Evolutionary conservation across 2,329 filamentous ascomycete genomes (phyloP), one percentile per base, ranked within the genome.

Genomic region (Microcera coccophila): DNA sequence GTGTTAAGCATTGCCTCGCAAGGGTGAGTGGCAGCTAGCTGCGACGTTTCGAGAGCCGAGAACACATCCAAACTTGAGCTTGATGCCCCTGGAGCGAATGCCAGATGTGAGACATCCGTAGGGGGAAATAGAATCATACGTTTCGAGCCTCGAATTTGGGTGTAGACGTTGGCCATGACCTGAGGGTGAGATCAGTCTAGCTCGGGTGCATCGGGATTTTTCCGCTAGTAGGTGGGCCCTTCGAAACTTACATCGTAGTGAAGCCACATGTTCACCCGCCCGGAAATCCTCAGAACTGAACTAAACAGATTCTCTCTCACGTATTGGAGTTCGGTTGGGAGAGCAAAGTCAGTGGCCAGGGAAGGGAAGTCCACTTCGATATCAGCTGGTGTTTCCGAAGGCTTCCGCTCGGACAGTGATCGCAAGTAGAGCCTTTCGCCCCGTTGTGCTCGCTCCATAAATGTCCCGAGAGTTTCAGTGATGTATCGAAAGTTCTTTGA

Each of bases 101-200:
- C 75, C 1, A 95, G 73, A 26, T 79, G 68, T 16, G 73, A 72
- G 15, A 93, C 81, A 57, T 95, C 88, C 2, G 74, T 70, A 0
- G 90, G 90, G 1, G 87, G 88, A 61, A 89, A 95, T 2, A 95
- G 73, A 4, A 88, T 65, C 44, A 94, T 73, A 20, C 78, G 76
- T 60, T 93, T 94, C 1, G 76, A 74, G 4, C 90, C 89, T 28
- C 70, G 68, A 39, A 95, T 75, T 60, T 95, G 90, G 57, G 84
- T 89, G 47, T 93, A 84, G 3, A 95, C 73, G 57, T 95, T 95
- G 38, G 88, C 87, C 76, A 94, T 90, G 14, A 93, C 87, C 78
- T 86, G 44, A n/a, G n/a, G n/a, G 37, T 8, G n/a, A 20, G 17
- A 18, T 8, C 16, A 20, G 33, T 35, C 31, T 32, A 20, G 15